Percentiles rank a stretch among this genome's conserved stretches.
Conservation (phyloP, 441 rosid genomes). For the Pelargonium citronellum region DNA sequence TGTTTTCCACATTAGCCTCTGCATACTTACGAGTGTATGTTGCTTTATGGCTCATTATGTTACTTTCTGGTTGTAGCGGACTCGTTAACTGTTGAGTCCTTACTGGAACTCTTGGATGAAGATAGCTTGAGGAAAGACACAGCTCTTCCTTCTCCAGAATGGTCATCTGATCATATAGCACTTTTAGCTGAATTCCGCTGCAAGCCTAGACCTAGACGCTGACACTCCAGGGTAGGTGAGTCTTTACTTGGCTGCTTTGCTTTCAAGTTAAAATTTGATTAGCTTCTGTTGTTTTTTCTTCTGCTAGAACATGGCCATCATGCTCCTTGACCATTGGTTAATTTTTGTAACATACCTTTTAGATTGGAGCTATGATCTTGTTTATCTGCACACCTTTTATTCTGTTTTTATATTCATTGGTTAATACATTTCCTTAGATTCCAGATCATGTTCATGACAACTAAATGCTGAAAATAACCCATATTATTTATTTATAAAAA, state of each 20-base stretch:
- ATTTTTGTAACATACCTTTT: not conserved
- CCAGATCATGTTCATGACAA: not conserved
- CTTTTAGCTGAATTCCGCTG: slow-evolving; percentile 97
- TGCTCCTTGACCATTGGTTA: not conserved
- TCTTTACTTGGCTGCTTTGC: not conserved
- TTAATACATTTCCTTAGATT: not conserved
- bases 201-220: slow-evolving; percentile 87
- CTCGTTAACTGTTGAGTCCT: slow-evolving; percentile 81
- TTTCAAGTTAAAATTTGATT: no score
- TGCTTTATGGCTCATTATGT: not conserved
- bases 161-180: slow-evolving; percentile 99
- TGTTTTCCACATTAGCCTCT: not conserved
- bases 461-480: not conserved
- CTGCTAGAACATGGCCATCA: no score
- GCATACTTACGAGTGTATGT: not conserved
- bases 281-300: no score
- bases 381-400: not conserved
- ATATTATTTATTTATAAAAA: no score
- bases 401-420: not conserved
- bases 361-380: not conserved
- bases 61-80: slow-evolving; percentile 56
- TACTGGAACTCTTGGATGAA: slow-evolving; percentile 92
- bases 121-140: slow-evolving; percentile 98
- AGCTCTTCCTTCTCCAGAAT: slow-evolving; percentile 98
- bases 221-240: slow-evolving; percentile 30